phyloP scores from a whole-genome alignment of 2,329 filamentous ascomycete species.

The Neofusicoccum sp. region DNA sequence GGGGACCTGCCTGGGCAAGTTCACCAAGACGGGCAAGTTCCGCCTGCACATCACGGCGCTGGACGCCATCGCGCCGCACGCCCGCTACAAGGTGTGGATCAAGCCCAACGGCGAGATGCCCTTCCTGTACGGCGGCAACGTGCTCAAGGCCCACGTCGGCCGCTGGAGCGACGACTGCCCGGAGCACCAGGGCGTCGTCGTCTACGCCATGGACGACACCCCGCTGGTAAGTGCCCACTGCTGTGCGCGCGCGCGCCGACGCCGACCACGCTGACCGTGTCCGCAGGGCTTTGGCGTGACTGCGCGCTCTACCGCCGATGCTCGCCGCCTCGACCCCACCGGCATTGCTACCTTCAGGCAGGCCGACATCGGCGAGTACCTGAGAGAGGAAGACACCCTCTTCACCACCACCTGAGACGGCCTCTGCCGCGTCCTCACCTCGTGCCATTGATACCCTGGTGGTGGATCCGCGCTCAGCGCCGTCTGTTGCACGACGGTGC shows the following conservation, averaged over 20 bases:
- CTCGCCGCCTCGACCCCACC: conserved; percentile 82
- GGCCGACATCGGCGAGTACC: conserved; percentile 90
- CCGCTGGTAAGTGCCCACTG: conserved; percentile 54
- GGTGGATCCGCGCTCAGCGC: background rate
- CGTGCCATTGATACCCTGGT: conserved; percentile 1
- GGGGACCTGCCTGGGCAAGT: conserved; percentile 85
- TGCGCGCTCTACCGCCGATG: conserved; percentile 80
- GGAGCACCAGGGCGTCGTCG: conserved; percentile 87
- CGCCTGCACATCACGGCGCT: conserved; percentile 90
- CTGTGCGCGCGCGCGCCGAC: too few relatives aligned
- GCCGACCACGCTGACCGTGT: background rate
- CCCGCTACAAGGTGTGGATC: conserved; percentile 95
- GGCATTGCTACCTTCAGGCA: conserved; percentile 87
- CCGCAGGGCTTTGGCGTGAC: conserved; percentile 86
- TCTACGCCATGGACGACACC: conserved; percentile 88
- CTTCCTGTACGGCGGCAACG: conserved; percentile 89
- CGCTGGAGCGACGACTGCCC: conserved; percentile 89
- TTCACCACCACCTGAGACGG: conserved; percentile 50
- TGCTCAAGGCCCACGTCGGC: conserved; percentile 79
- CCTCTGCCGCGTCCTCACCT: background rate
- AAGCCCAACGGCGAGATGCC: conserved; percentile 97
- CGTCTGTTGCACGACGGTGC: too few relatives aligned
- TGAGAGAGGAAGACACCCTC: conserved; percentile 73
- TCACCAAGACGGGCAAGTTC: conserved; percentile 84
- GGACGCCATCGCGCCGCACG: conserved; percentile 83